Base-by-base conservation (phyloP, 2,329 filamentous ascomycete species). In the Aspergillus quadricinctus region DNA sequence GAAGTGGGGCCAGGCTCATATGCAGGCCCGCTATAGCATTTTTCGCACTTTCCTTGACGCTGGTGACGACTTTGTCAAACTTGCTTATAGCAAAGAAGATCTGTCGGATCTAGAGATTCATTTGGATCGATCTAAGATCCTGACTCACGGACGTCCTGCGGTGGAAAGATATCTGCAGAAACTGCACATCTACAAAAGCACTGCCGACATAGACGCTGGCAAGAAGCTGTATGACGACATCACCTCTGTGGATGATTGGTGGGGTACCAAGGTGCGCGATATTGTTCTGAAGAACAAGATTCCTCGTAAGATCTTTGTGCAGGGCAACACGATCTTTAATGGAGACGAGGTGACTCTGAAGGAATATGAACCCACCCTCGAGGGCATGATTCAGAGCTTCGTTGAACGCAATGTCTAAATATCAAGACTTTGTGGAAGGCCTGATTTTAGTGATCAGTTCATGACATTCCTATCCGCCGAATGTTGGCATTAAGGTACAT, bases 1-100 rank as follows among this genome's bases (percentile, higher is more conserved):
- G 63, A 96, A 96, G 77, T 96, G 92, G 92, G 92, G 92, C 8
- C 92, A 96, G 74, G 84, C 89, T 61, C 92, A 96, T 71, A 95
- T 91, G 76, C 91, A 96, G 75, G 92, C 92, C 23, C 88, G 92
- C 10, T 97, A 92, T 77, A 90, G 88, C 52, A 96, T 97, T 66
- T 78, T 97, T 54, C 75, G 75, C 19, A 76, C 75, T 69, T 92
- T 97, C 82, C 82, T 97, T 19, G 83, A 89, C 64, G 92, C 92
- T 0, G 90, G 88, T n/a, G 84, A 89, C 55, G 87, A 89, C 67
- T 97, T 97, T 74, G 93, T 91, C 78, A 86, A 88, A 70, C 82
- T 97, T 23, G 85, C 89, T 37, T 88, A 91, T 75, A 82, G 74
- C n/a, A 78, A 82, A 59, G 87, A 91, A 27, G 87, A 92, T 64